Conservation (phyloP, 345 rosid species). For the Cardamine resedifolia region DNA sequence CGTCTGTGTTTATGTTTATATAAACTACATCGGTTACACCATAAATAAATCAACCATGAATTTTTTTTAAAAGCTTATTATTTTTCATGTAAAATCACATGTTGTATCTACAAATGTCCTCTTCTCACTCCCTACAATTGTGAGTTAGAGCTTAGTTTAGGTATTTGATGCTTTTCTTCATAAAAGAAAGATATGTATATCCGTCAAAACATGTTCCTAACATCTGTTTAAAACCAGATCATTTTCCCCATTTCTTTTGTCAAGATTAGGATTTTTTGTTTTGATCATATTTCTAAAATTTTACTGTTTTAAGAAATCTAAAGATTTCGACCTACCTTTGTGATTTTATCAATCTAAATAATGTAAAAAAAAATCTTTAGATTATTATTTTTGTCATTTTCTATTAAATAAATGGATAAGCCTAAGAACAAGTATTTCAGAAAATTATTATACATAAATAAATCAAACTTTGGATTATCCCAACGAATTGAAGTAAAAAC, state of each 20-base stretch:
- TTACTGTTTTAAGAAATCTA: background rate
- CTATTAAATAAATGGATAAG: background rate
- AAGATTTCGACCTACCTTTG: too few species aligned
- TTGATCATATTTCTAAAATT: too few species aligned
- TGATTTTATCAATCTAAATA: too few species aligned
- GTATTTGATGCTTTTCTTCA: background rate
- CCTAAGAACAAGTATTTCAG: background rate
- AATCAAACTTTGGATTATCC: conserved; percentile 20
- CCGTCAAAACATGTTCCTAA: background rate
- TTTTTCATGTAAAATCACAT: background rate
- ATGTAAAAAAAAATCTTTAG: too few species aligned
- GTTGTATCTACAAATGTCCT: background rate
- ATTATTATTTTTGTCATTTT: too few species aligned
- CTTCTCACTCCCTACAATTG: background rate
- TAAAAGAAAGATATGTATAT: background rate
- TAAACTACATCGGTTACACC: background rate
- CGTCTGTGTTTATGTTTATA: background rate
- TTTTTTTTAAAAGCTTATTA: too few species aligned
- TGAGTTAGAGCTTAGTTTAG: background rate
- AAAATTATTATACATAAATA: background rate
- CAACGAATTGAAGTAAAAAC: conserved; percentile 29
- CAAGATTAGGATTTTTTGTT: too few species aligned
- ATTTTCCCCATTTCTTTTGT: too few species aligned
- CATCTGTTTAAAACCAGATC: too few species aligned
- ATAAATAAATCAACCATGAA: background rate